These are phyloP conservation scores for Simplicillium sp. DNA, from an alignment of 2,329 filamentous ascomycete genomes.

Conservation along the genomic window DNA sequence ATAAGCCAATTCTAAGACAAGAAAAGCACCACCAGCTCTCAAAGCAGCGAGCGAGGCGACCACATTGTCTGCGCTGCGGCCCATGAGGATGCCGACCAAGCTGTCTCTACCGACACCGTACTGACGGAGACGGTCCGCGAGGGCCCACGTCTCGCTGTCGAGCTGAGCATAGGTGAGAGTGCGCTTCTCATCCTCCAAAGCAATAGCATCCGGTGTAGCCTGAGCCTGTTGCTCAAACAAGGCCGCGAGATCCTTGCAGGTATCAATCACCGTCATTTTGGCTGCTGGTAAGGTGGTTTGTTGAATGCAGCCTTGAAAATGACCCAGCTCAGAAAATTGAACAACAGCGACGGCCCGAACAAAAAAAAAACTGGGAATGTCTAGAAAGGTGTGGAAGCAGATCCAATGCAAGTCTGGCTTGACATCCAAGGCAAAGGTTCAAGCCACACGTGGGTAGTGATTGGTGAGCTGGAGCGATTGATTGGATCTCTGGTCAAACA, in stretches of 20 bases:
- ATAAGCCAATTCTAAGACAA: conserved; percentile 73
- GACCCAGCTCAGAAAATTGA: background rate
- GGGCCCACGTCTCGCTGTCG: conserved; percentile 54
- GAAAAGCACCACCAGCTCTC: conserved; percentile 68
- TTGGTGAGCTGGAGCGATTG: no score
- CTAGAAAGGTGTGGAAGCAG: no score
- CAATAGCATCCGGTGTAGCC: conserved; percentile 58
- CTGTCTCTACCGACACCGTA: conserved; percentile 64
- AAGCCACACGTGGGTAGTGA: no score
- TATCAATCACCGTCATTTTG: conserved; percentile 59
- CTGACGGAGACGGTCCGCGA: conserved; percentile 53
- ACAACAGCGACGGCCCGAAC: background rate
- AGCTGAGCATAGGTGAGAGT: conserved; percentile 66
- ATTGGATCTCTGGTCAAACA: no score
- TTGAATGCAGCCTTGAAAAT: conserved; percentile 1
- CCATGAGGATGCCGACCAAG: conserved; percentile 67
- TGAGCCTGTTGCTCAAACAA: conserved; percentile 62
- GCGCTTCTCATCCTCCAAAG: conserved; percentile 59
- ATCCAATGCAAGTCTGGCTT: no score
- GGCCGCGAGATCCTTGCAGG: conserved; percentile 60
- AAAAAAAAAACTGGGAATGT: no score
- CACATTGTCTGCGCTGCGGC: conserved; percentile 69
- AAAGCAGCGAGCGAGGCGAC: conserved; percentile 71
- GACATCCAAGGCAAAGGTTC: no score
- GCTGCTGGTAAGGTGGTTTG: background rate